Evolutionary conservation across 305 asterid species (phyloP).

Genomic region (Plantago lanceolata): DNA sequence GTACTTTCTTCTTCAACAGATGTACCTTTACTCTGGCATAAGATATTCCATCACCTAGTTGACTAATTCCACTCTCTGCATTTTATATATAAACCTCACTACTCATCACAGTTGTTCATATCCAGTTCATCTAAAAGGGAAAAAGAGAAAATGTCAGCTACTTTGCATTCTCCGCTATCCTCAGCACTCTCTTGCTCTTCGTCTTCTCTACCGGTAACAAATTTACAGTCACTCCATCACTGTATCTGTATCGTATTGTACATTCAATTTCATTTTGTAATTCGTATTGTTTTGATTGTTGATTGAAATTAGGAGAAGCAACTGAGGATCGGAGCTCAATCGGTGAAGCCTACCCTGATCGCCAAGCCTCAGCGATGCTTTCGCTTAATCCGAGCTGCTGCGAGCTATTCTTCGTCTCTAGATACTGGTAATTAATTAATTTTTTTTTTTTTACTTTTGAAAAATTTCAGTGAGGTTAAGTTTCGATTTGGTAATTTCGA

Average conservation of each 20-base stretch:
- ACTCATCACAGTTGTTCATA: neutral
- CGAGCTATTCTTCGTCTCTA: constrained; percentile 53
- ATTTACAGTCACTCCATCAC: constrained; percentile 20
- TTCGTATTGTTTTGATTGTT: constrained; percentile 11
- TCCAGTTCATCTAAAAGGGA: constrained; percentile 3
- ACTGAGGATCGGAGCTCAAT: constrained; percentile 32
- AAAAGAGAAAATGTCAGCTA: constrained; percentile 47
- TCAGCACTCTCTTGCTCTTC: constrained; percentile 37
- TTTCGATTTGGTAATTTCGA: constrained; percentile 1
- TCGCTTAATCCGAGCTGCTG: constrained; percentile 45
- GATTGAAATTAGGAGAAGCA: constrained; percentile 44
- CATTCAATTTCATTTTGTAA: constrained; percentile 4
- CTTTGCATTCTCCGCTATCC: constrained; percentile 67
- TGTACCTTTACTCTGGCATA: neutral
- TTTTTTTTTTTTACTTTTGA: neutral
- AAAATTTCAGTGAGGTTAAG: neutral
- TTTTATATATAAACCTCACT: too few relatives aligned
- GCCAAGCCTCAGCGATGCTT: constrained; percentile 31
- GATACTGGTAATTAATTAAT: constrained; percentile 40
- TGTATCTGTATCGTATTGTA: neutral
- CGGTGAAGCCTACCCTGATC: constrained; percentile 27
- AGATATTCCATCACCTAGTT: neutral
- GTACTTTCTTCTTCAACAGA: too few relatives aligned
- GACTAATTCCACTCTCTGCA: neutral
- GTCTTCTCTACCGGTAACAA: constrained; percentile 38